Evolutionary conservation across 75 land plant genomes (phyloP), one percentile per base, ranked within the genome.

Genomic region (Azolla pinnata): DNA sequence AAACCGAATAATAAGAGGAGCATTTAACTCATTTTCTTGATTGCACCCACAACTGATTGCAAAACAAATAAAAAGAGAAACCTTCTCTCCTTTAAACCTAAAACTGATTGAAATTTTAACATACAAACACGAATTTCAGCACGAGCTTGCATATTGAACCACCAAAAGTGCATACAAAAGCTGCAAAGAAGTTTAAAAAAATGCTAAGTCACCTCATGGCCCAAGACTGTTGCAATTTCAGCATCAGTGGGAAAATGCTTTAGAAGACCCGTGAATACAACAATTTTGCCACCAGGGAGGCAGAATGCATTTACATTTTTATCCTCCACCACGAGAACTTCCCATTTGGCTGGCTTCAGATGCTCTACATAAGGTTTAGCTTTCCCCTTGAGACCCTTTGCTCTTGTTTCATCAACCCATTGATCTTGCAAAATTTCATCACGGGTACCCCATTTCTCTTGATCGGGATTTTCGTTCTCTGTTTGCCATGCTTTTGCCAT

Each of bases 201-300:
- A 14, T 38, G 42, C 14, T 18, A 14, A 14, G 10, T 67, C 38
- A 78, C 99, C 97, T 95, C 99, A 61, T 95, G 99, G 42, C 83
- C 83, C 48, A 95, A 75, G n/a, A 95, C 83, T 18, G 99, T 90
- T 7, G 99, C 99, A 16, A 95, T 71, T 55, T 95, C 99, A 0
- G 67, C 69, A 76, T 95, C 92, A 27, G 79, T 53, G 19, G 66
- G 74, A 55, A 90, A 90, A 44, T 70, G 72, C 35, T 83, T 73
- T 1, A 95, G 75, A 66, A 95, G 64, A 0, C 99, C 99, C 0
- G 99, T 95, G 60, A 86, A 95, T 18, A 95, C 97, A 10, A 95
- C 81, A 64, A 90, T 95, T 71, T 95, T 95, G 45, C 99, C 99
- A 55, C 99, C 99, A 2, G 97, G 99, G 21, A 95, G 70, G 58